Percentiles rank a stretch among this genome's conserved stretches.
Conservation (phyloP, 1,284 basidiomycete genomes). For the Entoloma clypeatum region DNA sequence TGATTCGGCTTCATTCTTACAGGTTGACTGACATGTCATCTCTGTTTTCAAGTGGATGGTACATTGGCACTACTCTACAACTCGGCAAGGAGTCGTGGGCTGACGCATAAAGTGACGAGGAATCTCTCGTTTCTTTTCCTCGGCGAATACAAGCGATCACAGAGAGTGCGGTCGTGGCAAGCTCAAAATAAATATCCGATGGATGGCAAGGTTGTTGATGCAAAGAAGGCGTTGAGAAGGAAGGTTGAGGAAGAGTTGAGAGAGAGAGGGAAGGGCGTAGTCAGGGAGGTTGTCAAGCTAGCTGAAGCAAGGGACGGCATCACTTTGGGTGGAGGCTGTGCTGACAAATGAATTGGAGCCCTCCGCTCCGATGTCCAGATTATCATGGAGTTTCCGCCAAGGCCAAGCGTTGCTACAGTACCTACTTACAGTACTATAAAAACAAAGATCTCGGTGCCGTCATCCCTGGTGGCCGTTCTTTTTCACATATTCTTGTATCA, state of each 20-base stretch:
- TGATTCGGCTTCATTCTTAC: conserved; percentile 20
- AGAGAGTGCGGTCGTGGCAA: conserved; percentile 22
- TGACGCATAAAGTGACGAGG: conserved; percentile 53
- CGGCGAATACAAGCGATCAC: conserved; percentile 29
- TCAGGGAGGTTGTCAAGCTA: conserved; percentile 48
- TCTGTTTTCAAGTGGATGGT: conserved; percentile 46
- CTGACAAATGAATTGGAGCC: too few relatives aligned
- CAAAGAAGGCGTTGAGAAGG: conserved; percentile 15
- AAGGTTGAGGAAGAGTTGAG: conserved; percentile 24
- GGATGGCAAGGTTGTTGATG: conserved; percentile 16
- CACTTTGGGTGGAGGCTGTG: too few relatives aligned
- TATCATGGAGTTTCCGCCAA: too few relatives aligned
- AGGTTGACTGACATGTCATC: too few relatives aligned
- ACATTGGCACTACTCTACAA: conserved; percentile 53
- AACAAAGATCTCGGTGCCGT: too few relatives aligned
- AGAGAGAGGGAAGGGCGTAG: conserved; percentile 31
- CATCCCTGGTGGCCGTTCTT: too few relatives aligned
- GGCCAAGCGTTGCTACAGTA: too few relatives aligned
- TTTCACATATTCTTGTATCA: too few relatives aligned
- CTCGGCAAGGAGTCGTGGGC: conserved; percentile 53
- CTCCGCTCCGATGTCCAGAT: too few relatives aligned
- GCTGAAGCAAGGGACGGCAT: conserved; percentile 46
- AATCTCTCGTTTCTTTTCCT: conserved; percentile 44
- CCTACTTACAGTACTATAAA: too few relatives aligned
- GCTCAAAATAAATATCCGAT: conserved; percentile 45